These are phyloP conservation scores for Leucocoprinus leucothites DNA, from an alignment of 768 basidiomycete species.

Conservation along the genomic window DNA sequence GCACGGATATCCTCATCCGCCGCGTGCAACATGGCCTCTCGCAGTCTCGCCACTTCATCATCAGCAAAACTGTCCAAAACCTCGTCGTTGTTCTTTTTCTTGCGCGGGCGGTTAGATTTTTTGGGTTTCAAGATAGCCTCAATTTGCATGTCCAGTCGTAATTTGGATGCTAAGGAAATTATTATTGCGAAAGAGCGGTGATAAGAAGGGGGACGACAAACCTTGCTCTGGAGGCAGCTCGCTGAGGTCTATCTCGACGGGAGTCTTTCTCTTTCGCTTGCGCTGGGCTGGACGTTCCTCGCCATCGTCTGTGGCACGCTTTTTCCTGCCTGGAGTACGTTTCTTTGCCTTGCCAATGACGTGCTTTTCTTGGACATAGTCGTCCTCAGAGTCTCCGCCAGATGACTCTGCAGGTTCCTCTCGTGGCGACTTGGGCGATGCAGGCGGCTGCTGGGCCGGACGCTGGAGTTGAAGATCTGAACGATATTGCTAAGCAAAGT, in stretches of 20 bases:
- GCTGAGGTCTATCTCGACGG: constrained; percentile 62
- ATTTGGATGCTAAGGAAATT: constrained; percentile 61
- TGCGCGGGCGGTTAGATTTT: constrained; percentile 62
- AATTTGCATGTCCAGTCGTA: constrained; percentile 77
- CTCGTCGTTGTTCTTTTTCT: constrained; percentile 77
- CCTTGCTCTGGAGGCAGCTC: constrained; percentile 79
- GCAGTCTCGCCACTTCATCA: constrained; percentile 85
- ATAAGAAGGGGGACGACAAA: constrained; percentile 25
- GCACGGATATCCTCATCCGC: constrained; percentile 81
- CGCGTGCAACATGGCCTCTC: constrained; percentile 83
- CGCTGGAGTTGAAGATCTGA: constrained; percentile 31
- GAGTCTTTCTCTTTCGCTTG: constrained; percentile 57
- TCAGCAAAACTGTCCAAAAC: constrained; percentile 86
- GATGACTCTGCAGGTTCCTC: constrained; percentile 39
- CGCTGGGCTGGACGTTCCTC: constrained; percentile 32
- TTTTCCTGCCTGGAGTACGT: constrained; percentile 17
- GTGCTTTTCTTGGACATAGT: constrained; percentile 41
- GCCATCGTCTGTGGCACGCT: constrained; percentile 21
- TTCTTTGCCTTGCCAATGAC: constrained; percentile 30
- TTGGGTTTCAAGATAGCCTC: constrained; percentile 86
- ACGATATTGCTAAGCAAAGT: not conserved
- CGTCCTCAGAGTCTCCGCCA: constrained; percentile 45
- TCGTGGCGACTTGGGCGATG: constrained; percentile 21
- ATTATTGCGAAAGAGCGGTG: constrained; percentile 6
- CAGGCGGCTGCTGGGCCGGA: constrained; percentile 31